Percentiles rank a stretch among this genome's conserved stretches.
Evolutionary conservation across 2,329 filamentous ascomycete species (phyloP).

Genomic region (Annulohypoxylon truncatum): DNA sequence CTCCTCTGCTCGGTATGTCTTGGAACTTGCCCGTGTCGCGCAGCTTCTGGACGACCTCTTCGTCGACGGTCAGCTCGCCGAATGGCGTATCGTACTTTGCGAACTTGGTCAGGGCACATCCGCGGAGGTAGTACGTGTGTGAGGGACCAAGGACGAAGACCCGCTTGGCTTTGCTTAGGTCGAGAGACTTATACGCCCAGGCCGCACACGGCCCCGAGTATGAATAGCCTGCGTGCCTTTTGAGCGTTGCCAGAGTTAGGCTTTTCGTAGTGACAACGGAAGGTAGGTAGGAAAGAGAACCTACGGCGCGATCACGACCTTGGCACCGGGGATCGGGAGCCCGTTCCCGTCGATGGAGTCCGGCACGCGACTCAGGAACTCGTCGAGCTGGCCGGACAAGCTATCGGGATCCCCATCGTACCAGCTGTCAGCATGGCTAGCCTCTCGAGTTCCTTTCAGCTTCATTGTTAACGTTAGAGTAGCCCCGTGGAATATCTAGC

Average conservation of each 20-base stretch:
- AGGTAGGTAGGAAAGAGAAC: conserved; percentile 50
- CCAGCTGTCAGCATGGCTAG: conserved; percentile 89
- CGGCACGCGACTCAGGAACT: conserved; percentile 79
- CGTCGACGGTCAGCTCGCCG: conserved; percentile 76
- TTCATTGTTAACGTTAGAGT: conserved; percentile 42
- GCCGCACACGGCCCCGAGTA: conserved; percentile 94
- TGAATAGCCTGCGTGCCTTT: conserved; percentile 89
- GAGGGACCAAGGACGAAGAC: conserved; percentile 94
- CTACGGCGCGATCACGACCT: conserved; percentile 93
- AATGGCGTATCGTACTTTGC: conserved; percentile 78
- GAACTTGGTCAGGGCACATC: conserved; percentile 81
- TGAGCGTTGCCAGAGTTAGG: conserved; percentile 30
- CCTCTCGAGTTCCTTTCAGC: conserved; percentile 56
- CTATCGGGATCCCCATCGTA: conserved; percentile 72
- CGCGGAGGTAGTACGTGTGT: conserved; percentile 83
- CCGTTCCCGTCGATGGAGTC: conserved; percentile 66
- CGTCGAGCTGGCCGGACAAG: conserved; percentile 78
- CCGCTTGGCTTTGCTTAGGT: conserved; percentile 83
- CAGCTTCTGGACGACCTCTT: conserved; percentile 63
- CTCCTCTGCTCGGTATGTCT: conserved; percentile 72
- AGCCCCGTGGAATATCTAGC: background rate
- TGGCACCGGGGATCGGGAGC: conserved; percentile 78
- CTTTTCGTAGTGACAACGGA: conserved; percentile 14
- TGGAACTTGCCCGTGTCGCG: conserved; percentile 65
- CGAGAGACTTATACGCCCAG: conserved; percentile 91